These are phyloP conservation scores for Aspergillus luchuensis DNA, from an alignment of 2,329 filamentous ascomycete species.

Conservation along the genomic window DNA sequence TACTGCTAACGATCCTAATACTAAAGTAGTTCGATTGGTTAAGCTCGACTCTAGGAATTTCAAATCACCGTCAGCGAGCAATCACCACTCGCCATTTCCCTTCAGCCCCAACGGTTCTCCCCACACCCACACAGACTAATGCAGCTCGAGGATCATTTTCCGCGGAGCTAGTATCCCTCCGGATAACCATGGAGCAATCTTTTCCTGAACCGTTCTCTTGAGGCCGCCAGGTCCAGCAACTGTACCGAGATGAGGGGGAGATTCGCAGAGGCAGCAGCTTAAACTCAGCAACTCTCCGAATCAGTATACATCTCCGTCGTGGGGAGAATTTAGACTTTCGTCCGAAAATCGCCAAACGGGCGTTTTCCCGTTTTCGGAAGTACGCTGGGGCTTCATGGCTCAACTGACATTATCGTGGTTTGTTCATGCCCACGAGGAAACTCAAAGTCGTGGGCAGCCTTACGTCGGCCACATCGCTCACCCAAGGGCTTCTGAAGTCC, in stretches of 20 bases:
- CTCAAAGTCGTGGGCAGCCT: slow-evolving; percentile 1
- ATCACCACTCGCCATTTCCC: not conserved
- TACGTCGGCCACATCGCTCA: not conserved
- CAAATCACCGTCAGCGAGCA: not conserved
- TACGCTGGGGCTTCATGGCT: not conserved
- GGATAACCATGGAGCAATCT: not conserved
- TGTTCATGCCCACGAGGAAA: not conserved
- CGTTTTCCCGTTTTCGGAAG: slow-evolving; percentile 9
- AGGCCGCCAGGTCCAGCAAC: not conserved
- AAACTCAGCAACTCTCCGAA: slow-evolving; percentile 2
- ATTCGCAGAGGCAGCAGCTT: not conserved
- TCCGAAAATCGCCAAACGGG: slow-evolving; percentile 5
- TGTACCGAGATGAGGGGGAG: not conserved
- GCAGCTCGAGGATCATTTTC: not conserved
- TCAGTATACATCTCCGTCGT: not conserved
- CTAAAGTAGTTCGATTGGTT: not conserved
- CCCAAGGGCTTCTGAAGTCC: not conserved
- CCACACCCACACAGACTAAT: slow-evolving; percentile 1
- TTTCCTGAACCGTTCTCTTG: not conserved
- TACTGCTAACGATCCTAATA: not conserved
- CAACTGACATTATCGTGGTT: not conserved
- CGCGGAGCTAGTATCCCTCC: not conserved
- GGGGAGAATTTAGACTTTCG: not conserved
- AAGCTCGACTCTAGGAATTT: not conserved
- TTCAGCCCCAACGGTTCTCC: slow-evolving; percentile 1